Evolutionary conservation across 2,329 filamentous ascomycete genomes (phyloP), one percentile per base, ranked within the genome.

Genomic region (Trichoderma polysporum): DNA sequence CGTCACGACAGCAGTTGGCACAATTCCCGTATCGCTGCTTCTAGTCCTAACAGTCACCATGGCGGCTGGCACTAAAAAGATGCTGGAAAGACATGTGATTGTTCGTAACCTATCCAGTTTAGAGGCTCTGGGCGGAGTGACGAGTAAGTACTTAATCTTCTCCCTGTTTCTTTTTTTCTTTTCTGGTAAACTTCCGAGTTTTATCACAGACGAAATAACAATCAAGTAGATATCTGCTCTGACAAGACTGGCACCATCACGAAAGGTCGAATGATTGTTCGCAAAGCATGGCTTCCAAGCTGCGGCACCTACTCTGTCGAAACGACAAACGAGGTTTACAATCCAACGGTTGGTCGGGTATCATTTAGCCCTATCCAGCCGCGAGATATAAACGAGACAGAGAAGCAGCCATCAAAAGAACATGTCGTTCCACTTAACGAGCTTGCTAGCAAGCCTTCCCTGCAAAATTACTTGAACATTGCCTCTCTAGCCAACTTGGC

Each of bases 401-500:
- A 70, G 45, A 70, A 71, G 50, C 17, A 69, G 12, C 22, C 47
- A 25, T 45, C 39, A 22, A 25, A 22, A 27, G 13, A 60, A 9
- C 2, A 37, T 5, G 70, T 78, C 5, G 68, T 76, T 0, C 71
- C 85, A 1, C 66, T 83, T 1, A 76, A 83, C 13, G 77, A 83
- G 45, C 83, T 56, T 3, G 4, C 47, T 2, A 15, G 12, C 13
- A 66, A 84, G 57, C 62, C 76, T 3, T 70, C 77, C 2, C 74
- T 89, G 5, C 76, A 82, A 70, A 77, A 82, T 2, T 88, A 83
- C 71, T 80, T 90, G 27, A 82, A 85, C 59, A 82, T 88, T 29
- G 85, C 87, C 3, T 82, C 86, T 0, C 79, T 89, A 66, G 87
- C 86, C 15, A 90, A 90, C 70, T 77, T 90, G 10, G 86, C 87